Evolutionary conservation across 345 rosid species (phyloP).

Genomic region (Eucalyptus pauciflora): DNA sequence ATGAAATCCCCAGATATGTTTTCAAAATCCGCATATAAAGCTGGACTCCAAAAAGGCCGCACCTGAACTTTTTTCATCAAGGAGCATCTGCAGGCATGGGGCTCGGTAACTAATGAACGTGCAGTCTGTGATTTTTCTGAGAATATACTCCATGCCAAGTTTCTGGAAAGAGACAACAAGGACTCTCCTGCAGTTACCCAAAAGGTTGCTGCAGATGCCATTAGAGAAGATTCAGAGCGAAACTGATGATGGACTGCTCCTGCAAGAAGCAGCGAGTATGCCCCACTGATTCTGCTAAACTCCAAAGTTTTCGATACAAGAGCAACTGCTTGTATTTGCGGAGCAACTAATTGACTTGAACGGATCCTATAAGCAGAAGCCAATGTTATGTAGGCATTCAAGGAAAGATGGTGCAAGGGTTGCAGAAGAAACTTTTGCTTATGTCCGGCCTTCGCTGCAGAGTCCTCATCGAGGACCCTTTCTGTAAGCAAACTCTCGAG

Average conservation of each 20-base stretch:
- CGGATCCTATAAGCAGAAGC: constrained; percentile 58
- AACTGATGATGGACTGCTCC: constrained; percentile 40
- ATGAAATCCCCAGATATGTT: constrained; percentile 12
- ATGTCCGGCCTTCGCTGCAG: not conserved
- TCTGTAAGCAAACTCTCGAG: constrained; percentile 41
- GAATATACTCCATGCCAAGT: constrained; percentile 10
- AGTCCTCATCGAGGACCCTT: constrained; percentile 17
- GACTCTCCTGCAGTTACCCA: constrained; percentile 69
- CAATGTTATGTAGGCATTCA: constrained; percentile 50
- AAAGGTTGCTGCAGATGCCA: constrained; percentile 40
- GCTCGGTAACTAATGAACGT: not conserved
- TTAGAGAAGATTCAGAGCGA: constrained; percentile 39
- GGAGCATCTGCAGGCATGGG: constrained; percentile 37
- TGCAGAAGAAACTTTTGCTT: constrained; percentile 25
- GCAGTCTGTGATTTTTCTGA: not conserved
- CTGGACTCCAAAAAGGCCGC: not conserved
- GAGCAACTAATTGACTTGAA: constrained; percentile 10
- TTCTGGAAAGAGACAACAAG: constrained; percentile 27
- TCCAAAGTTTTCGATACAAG: constrained; percentile 18
- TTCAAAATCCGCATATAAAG: constrained; percentile 8
- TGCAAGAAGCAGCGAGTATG: constrained; percentile 70
- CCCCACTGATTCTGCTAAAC: constrained; percentile 41
- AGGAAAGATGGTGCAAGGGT: constrained; percentile 50
- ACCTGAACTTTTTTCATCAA: constrained; percentile 6
- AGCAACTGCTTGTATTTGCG: constrained; percentile 6